Percentiles rank a stretch among this genome's conserved stretches.
These are phyloP conservation scores for Ophiostoma sp. DNA, from an alignment of 2,329 filamentous ascomycete genomes.

Conservation along the genomic window DNA sequence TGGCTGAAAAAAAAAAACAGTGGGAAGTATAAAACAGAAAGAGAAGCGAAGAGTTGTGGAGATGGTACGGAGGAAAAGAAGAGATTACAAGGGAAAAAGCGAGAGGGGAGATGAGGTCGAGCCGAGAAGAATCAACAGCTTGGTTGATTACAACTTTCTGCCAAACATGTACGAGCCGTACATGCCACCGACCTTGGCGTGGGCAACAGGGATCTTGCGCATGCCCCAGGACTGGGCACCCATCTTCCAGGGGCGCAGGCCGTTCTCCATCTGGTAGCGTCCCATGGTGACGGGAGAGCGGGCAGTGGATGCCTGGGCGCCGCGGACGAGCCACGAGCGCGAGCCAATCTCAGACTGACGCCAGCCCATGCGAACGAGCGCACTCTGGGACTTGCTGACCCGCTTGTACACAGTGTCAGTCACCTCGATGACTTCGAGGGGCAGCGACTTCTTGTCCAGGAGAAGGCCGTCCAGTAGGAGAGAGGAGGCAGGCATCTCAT, in stretches of 20 bases:
- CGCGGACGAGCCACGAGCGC: slow-evolving; percentile 62
- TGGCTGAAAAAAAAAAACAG: neutral
- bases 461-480: slow-evolving; percentile 50
- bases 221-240: slow-evolving; percentile 80
- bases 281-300: slow-evolving; percentile 8
- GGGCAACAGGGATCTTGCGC: slow-evolving; percentile 85
- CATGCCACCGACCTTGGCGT: slow-evolving; percentile 87
- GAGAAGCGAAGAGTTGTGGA: too few species aligned
- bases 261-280: slow-evolving; percentile 36
- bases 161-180: slow-evolving; percentile 72
- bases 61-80: neutral
- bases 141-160: slow-evolving; percentile 45
- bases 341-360: slow-evolving; percentile 62
- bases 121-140: slow-evolving; percentile 15
- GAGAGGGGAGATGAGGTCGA: slow-evolving; percentile 19
- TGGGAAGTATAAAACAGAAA: slow-evolving; percentile 12
- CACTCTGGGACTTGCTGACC: slow-evolving; percentile 57
- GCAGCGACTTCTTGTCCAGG: slow-evolving; percentile 55
- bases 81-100: neutral
- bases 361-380: slow-evolving; percentile 62
- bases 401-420: slow-evolving; percentile 62
- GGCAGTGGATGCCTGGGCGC: slow-evolving; percentile 29
- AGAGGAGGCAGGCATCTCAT: slow-evolving; percentile 53
- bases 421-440: slow-evolving; percentile 72
- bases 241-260: slow-evolving; percentile 70